These are phyloP conservation scores for Candida sanyiensis DNA, from an alignment of 805 yeast species.

Conservation along the genomic window DNA sequence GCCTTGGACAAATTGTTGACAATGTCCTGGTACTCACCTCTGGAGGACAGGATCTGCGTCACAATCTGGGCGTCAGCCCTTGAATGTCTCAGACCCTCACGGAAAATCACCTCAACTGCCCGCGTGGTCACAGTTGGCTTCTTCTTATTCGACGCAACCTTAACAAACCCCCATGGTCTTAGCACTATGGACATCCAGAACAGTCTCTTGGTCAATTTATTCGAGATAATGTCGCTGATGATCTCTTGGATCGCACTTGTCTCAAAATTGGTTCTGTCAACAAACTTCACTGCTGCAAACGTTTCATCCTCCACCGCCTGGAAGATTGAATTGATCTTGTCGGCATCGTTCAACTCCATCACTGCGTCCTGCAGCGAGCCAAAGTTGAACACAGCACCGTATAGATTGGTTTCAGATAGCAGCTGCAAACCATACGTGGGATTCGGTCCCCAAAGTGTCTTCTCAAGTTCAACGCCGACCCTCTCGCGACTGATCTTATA, in stretches of 20 bases:
- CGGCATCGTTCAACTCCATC: constrained; percentile 18
- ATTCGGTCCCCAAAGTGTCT: constrained; percentile 60
- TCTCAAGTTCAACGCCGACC: constrained; percentile 78
- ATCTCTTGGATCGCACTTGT: constrained; percentile 2
- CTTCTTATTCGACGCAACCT: constrained; percentile 34
- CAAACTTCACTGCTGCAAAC: constrained; percentile 26
- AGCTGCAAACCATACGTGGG: constrained; percentile 60
- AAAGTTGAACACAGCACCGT: constrained; percentile 50
- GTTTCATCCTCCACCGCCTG: constrained; percentile 8
- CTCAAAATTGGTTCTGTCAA: constrained; percentile 6
- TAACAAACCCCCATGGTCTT: constrained; percentile 40
- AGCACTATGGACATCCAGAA: constrained; percentile 44
- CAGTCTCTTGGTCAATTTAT: constrained; percentile 12
- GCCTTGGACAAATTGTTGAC: constrained; percentile 28
- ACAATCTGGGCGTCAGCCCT: constrained; percentile 48
- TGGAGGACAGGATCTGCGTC: constrained; percentile 36
- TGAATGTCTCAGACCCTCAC: constrained; percentile 68
- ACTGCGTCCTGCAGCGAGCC: constrained; percentile 20
- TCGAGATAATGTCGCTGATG: background rate
- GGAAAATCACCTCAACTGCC: constrained; percentile 47
- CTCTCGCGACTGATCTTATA: constrained; percentile 85
- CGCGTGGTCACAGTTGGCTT: constrained; percentile 29
- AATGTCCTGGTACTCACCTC: constrained; percentile 22
- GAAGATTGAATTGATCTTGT: constrained; percentile 7
- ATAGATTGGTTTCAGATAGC: constrained; percentile 49